Evolutionary conservation across 108 stramenopile species (phyloP), one percentile per base, ranked within the genome.

Genomic region (Nitzschia sp.): DNA sequence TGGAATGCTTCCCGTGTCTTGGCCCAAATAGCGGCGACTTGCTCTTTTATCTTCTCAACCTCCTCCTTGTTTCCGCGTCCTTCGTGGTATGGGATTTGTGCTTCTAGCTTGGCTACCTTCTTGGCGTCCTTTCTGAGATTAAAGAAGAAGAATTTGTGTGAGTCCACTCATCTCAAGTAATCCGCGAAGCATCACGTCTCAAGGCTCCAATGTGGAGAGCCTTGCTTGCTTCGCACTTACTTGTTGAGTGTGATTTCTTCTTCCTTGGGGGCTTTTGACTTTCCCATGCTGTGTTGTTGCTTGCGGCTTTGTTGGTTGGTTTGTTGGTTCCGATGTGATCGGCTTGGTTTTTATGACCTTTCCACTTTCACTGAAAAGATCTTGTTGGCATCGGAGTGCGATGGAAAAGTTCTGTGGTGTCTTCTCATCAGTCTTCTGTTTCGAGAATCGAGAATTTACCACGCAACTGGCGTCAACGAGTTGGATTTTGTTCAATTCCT

Each of bases 71-170:
- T 84, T 39, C 87, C 81, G 37, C 91, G 80, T 24, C 86, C 88
- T 79, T 92, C 88, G 55, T 89, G 85, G 79, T 88, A 89, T 17
- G 91, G 91, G 26, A 92, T 92, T 70, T 87, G 86, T 20, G 88
- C 74, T 63, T 81, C 69, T 12, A 92, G 79, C 51, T 92, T 92
- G 62, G 70, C 53, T 41, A 92, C 91, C 76, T 92, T 92, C 86
- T 92, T 92, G 37, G 77, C 74, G 70, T 92, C 91, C 70, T 92
- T 92, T 76, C 90, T 91, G 74, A 51, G 48, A 43, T 48, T 48
- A 6, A 15, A 17, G 46, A 17, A 15, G 17, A 48, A 15, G 17
- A 48, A 53, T 42, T 5, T 15, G 6, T 48, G n/a, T 17, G 46
- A 48, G 46, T 48, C 5, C 2, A 17, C 46, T 48, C 46, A 6